A percentile compares a stretch with the other conserved stretches of the same genome.
Conservation (phyloP, 768 basidiomycete species). For the Auricularia sp. region DNA sequence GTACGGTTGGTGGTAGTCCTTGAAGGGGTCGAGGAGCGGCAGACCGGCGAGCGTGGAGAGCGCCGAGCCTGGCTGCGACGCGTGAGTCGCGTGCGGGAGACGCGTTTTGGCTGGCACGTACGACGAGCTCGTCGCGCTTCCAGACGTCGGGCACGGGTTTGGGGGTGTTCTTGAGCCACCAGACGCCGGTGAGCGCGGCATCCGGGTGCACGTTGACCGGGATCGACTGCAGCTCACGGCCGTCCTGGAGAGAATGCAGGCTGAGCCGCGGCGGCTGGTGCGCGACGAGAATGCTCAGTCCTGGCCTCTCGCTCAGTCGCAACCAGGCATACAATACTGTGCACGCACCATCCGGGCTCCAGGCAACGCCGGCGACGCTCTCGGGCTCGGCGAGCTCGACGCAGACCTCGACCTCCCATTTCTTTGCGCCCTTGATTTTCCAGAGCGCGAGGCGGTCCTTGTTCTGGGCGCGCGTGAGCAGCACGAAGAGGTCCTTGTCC, state of each 20-base stretch:
- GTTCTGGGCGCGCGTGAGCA: slow-evolving; percentile 57
- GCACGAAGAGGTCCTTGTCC: slow-evolving; percentile 68
- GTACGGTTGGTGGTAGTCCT: slow-evolving; percentile 53
- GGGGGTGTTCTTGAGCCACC: slow-evolving; percentile 60
- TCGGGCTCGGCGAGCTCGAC: slow-evolving; percentile 31
- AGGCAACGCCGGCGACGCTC: slow-evolving; percentile 50
- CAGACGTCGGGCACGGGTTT: slow-evolving; percentile 62
- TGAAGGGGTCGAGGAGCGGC: slow-evolving; percentile 61
- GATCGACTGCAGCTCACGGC: slow-evolving; percentile 30
- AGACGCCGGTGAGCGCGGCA: slow-evolving; percentile 37
- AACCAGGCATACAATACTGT: slow-evolving; percentile 2
- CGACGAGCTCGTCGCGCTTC: slow-evolving; percentile 53
- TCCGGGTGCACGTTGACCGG: slow-evolving; percentile 32
- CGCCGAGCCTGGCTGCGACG: slow-evolving; percentile 61
- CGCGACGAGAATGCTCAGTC: slow-evolving; percentile 50
- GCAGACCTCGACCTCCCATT: slow-evolving; percentile 70
- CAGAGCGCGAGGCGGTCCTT: slow-evolving; percentile 65
- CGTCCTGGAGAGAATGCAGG: slow-evolving; percentile 73
- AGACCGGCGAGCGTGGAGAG: slow-evolving; percentile 57
- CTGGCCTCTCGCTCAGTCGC: slow-evolving; percentile 31
- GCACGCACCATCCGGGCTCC: slow-evolving; percentile 71
- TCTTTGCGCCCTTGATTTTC: slow-evolving; percentile 66
- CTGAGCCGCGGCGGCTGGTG: slow-evolving; percentile 59
- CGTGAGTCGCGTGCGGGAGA: slow-evolving; percentile 6
- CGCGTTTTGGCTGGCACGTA: slow-evolving; percentile 22